Percentiles rank a stretch among this genome's conserved stretches.
Evolutionary conservation across 2,329 filamentous ascomycete species (phyloP).

Genomic region (Cryphonectria radicalis): DNA sequence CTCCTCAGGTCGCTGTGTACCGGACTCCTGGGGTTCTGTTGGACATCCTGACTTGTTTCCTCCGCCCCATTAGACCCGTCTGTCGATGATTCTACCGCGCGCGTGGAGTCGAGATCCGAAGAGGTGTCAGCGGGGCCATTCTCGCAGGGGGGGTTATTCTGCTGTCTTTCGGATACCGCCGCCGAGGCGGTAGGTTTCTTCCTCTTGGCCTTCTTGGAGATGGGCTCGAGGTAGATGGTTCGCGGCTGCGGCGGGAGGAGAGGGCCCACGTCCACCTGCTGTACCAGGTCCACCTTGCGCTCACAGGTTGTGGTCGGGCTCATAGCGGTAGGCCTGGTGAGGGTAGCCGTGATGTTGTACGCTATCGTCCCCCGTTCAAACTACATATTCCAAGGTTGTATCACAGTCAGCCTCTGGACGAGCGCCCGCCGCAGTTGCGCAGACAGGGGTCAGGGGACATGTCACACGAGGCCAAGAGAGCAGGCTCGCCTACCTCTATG

Average conservation of each 20-base stretch:
- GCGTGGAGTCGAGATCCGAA: constrained; percentile 45
- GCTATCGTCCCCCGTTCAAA: constrained; percentile 94
- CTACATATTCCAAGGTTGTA: constrained; percentile 48
- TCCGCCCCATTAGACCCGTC: constrained; percentile 47
- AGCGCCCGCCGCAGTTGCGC: constrained; percentile 16
- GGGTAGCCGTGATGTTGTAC: constrained; percentile 86
- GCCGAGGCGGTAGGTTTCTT: constrained; percentile 56
- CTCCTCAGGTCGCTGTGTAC: constrained; percentile 63
- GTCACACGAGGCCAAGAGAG: neutral
- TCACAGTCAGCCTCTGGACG: neutral
- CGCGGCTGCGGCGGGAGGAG: constrained; percentile 76
- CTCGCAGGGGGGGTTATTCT: constrained; percentile 33
- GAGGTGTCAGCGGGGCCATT: constrained; percentile 43
- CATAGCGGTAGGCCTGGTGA: constrained; percentile 88
- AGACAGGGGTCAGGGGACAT: neutral
- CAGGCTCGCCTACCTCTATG: constrained; percentile 74
- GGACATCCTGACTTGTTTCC: constrained; percentile 45
- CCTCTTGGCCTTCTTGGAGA: constrained; percentile 70
- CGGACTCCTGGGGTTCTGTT: constrained; percentile 46
- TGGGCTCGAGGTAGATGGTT: constrained; percentile 84
- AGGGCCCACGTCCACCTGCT: constrained; percentile 82
- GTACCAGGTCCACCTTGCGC: constrained; percentile 76
- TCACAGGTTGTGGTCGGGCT: constrained; percentile 80
- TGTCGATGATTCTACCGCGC: constrained; percentile 43
- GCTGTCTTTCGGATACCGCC: constrained; percentile 39